phyloP scores from a whole-genome alignment of 495 filamentous ascomycete species.

The Thermothielavioides terrestris region DNA sequence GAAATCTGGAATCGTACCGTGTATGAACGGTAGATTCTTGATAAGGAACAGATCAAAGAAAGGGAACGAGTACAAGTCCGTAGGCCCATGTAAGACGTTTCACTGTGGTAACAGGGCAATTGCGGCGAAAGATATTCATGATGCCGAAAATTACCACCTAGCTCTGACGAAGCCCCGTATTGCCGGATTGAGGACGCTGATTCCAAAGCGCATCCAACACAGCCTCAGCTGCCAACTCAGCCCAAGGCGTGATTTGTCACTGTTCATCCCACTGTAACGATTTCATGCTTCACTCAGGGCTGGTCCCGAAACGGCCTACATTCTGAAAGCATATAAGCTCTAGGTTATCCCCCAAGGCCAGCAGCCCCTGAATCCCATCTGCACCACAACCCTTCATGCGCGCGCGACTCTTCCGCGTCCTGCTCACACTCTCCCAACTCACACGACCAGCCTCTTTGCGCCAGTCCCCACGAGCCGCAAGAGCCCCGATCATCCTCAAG shows the following conservation, averaged over 20 bases:
- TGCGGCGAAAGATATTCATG: too few relatives aligned
- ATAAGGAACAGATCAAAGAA: too few relatives aligned
- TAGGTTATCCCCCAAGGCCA: neutral
- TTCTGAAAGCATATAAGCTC: neutral
- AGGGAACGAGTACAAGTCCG: too few relatives aligned
- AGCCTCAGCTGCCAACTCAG: too few relatives aligned
- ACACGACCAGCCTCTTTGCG: conserved; percentile 21
- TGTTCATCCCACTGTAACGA: neutral
- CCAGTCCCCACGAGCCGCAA: neutral
- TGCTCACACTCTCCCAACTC: conserved; percentile 33
- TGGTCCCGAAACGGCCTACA: too few relatives aligned
- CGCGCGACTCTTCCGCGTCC: conserved; percentile 44
- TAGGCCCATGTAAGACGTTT: too few relatives aligned
- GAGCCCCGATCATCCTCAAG: conserved; percentile 19
- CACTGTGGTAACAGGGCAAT: too few relatives aligned
- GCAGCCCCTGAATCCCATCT: neutral
- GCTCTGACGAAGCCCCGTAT: neutral
- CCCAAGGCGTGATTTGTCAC: conserved; percentile 18
- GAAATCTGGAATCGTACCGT: too few relatives aligned
- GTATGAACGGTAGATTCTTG: too few relatives aligned
- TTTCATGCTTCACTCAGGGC: neutral
- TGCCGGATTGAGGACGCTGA: neutral
- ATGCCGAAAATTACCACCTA: neutral
- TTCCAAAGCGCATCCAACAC: neutral
- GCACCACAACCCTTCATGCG: conserved; percentile 41